A percentile compares a stretch with the other conserved stretches of the same genome.
Conservation (phyloP, 2,329 filamentous ascomycete species). For the Anthostomella pinea region DNA sequence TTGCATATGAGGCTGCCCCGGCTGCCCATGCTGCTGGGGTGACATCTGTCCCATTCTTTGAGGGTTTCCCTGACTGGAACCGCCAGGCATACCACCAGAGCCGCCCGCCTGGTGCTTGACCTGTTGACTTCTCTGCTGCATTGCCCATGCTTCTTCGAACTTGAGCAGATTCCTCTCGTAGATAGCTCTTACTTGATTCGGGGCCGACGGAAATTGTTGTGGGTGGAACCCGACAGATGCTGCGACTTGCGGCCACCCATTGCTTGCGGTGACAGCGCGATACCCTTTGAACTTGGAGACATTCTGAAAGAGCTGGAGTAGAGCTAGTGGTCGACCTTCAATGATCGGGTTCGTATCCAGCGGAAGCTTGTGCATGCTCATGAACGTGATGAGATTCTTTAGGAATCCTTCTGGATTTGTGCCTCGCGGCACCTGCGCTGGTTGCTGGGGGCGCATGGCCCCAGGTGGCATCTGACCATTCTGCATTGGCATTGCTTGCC, state of each 20-base stretch:
- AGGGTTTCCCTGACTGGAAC: slow-evolving; percentile 36
- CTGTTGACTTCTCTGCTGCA: slow-evolving; percentile 53
- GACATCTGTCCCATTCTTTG: slow-evolving; percentile 44
- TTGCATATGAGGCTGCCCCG: slow-evolving; percentile 42
- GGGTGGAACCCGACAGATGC: slow-evolving; percentile 60
- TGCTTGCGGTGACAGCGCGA: slow-evolving; percentile 65
- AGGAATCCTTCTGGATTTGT: slow-evolving; percentile 67
- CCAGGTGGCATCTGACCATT: slow-evolving; percentile 56
- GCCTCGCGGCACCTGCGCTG: slow-evolving; percentile 36
- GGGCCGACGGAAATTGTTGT: slow-evolving; percentile 63
- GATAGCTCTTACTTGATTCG: slow-evolving; percentile 66
- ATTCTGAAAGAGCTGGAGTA: slow-evolving; percentile 74
- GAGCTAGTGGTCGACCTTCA: slow-evolving; percentile 68
- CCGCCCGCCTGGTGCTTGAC: slow-evolving; percentile 47
- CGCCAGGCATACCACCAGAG: slow-evolving; percentile 31
- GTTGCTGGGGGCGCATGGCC: slow-evolving; percentile 46
- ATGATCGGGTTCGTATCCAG: slow-evolving; percentile 74
- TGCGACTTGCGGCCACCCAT: slow-evolving; percentile 73
- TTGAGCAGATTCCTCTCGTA: slow-evolving; percentile 74
- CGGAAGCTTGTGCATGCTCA: slow-evolving; percentile 68
- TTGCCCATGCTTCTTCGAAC: slow-evolving; percentile 70
- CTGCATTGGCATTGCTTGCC: slow-evolving; percentile 49
- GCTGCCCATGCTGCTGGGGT: slow-evolving; percentile 40
- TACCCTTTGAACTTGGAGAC: slow-evolving; percentile 78
- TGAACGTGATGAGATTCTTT: slow-evolving; percentile 73